Evolutionary conservation across 108 stramenopile species (phyloP), one percentile per base, ranked within the genome.

Genomic region (Cyclostephanos invisitatus): DNA sequence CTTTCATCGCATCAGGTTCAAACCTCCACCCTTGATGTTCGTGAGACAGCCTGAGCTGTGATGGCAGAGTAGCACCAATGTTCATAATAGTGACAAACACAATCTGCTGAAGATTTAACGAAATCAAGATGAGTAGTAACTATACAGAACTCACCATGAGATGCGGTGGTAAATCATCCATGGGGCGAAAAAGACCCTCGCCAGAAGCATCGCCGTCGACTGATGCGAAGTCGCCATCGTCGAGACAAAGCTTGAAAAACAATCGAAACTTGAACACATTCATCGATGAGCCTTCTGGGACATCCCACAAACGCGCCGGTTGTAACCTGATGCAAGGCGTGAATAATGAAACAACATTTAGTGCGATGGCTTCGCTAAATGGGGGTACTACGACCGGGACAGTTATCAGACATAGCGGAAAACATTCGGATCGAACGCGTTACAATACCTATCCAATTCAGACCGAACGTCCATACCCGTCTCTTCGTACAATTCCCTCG

Each of bases 1-100:
- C 66, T 40, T 62, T 72, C 10, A 25, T 25, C 4, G 81, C 64
- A 51, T 87, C 83, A 14, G 85, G 80, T 49, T 89, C 86, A 82
- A 92, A 92, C 15, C 50, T 62, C 74, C 88, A 94, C 20, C 91
- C 93, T 21, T 85, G 82, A 76, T 94, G 93, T 75, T 94, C 93
- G 21, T 82, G 60, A 1, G 93, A 94, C 67, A 91, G 61, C 62
- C 84, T 77, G 24, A 36, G 36, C n/a, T 63, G 71, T n/a, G 40
- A 20, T 47, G 49, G 32, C 21, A 24, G 21, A 24, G 21, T 46
- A 46, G 15, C 44, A 92, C 56, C 80, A 74, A 64, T 20, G 70
- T 56, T 46, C 42, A 54, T 32, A 28, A 12, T 9, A 64, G 21
- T 46, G 25, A 17, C 24, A 29, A 57, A 29, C 3, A 3, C 7